Base-by-base conservation (phyloP, 2,329 filamentous ascomycete species). In the Cadophora sp. region DNA sequence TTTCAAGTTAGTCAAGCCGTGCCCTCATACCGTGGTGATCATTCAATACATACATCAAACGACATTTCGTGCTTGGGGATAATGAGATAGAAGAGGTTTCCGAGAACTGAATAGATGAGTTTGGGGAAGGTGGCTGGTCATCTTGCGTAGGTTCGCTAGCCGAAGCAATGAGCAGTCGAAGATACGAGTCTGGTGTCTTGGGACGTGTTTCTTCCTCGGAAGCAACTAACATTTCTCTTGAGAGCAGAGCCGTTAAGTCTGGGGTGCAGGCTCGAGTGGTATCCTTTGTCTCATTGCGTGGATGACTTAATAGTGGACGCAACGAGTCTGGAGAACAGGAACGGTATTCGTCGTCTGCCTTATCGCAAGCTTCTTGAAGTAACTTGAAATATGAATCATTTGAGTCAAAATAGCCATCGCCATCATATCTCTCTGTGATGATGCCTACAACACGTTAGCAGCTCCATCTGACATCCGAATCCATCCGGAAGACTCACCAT, bases 141-240 rank as follows among this genome's bases (percentile, higher is more conserved):
- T 62, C 20, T 48, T n/a, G 59, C 13, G n/a, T 27, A 22, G 36
- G 20, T 11, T n/a, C 47, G 16, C 63, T 53, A 67, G 50, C 66
- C 61, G 63, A 55, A 71, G 68, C 58, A 70, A 71, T 5, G 69
- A 71, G 53, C 68, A 39, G 36, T 39, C 11, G 36, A 55, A 71
- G 68, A 60, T 71, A 71, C 2, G 69, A 71, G 50, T 69, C 68
- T 41, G 71, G 68, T 24, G 69, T 71, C 16, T 39, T 45, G 9
- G n/a, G 53, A 18, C 62, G 43, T 24, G 41, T 56, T 22, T 47
- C 18, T 14, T 24, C 33, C 14, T 51, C 11, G 7, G 6, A 9
- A 27, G 41, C 20, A 50, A 11, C 16, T 2, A n/a, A 14, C 45
- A 18, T 5, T 2, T 53, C 18, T 9, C 20, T 2, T 14, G 36